Evolutionary conservation across 2,329 filamentous ascomycete genomes (phyloP), one percentile per base, ranked within the genome.

Genomic region (Ambrosiella beaveri): DNA sequence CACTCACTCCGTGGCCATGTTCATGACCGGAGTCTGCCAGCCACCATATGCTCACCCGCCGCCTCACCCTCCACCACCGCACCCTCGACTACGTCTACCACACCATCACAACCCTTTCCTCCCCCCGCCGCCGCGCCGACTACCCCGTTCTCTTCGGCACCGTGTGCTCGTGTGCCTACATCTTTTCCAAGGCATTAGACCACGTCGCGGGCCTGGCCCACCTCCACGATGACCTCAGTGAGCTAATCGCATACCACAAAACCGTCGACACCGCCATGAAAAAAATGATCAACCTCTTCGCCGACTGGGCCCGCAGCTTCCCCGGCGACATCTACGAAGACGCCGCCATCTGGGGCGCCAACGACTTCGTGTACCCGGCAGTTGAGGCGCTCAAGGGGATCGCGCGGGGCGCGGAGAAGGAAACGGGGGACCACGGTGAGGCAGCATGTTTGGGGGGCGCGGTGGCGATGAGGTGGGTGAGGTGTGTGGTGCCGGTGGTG

Each of bases 1-100:
- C 38, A 3, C 3, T 36, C 8, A 12, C 35, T 11, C 38, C 37
- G 37, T 35, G 38, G 38, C 38, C 7, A 40, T 40, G 7, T 13
- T 7, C 7, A 7, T 40, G 7, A 7, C 38, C 38, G 13, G 38
- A 7, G 38, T 40, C 38, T 40, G 7, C 44, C 7, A 8, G 6
- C 44, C 15, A n/a, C 35, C 13, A n/a, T 50, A 37, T 11, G 41
- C 41, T 9, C 35, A 39, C 8, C 40, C 58, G 47, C 36, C 41
- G 56, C 13, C 37, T 56, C 19, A 54, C 38, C 17, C 15, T 50
- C 17, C 54, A 56, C 45, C 58, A 56, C 37, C 58, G 53, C n/a
- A 44, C 49, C 36, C 47, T 59, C 38, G 58, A 59, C 53, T 8
- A 15, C 3, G n/a, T 51, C 38, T 59, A 38, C 40, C 36, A 52